Evolutionary conservation across 2,329 filamentous ascomycete genomes (phyloP).

Genomic region (Calonectria pteridis): DNA sequence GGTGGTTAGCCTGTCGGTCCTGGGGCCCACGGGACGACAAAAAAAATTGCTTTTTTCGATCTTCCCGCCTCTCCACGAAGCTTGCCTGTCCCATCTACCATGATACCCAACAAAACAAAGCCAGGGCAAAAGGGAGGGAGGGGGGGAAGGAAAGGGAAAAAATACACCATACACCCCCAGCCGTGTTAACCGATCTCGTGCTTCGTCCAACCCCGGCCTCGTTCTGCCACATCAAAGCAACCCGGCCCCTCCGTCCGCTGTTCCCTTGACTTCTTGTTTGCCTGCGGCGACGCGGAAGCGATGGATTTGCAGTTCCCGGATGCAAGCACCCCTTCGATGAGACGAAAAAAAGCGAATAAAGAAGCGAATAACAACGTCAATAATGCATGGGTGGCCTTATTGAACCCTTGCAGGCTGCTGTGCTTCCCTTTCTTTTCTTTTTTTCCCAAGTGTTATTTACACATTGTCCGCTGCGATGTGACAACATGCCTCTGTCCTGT

Average conservation of each 20-base stretch:
- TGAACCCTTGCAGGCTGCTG: background rate
- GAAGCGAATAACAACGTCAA: background rate
- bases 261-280: constrained; percentile 24
- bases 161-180: constrained; percentile 20
- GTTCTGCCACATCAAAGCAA: constrained; percentile 1
- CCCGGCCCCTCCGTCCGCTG: constrained; percentile 15
- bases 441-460: background rate
- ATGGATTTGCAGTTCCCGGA: constrained; percentile 16
- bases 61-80: constrained; percentile 40
- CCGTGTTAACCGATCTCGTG: constrained; percentile 14
- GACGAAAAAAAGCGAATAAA: background rate
- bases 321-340: constrained; percentile 27
- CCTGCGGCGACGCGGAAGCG: constrained; percentile 36
- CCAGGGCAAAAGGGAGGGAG: background rate
- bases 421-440: background rate
- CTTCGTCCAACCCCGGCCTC: background rate
- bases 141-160: background rate
- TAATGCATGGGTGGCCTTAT: constrained; percentile 6
- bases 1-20: background rate
- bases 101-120: constrained; percentile 24
- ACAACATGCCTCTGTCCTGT: background rate
- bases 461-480: background rate
- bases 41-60: constrained; percentile 39
- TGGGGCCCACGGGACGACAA: background rate
- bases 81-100: constrained; percentile 19